Percentiles rank a stretch among this genome's conserved stretches.
Conservation (phyloP, 106 monocot genomes). For the Chionographis japonica region DNA sequence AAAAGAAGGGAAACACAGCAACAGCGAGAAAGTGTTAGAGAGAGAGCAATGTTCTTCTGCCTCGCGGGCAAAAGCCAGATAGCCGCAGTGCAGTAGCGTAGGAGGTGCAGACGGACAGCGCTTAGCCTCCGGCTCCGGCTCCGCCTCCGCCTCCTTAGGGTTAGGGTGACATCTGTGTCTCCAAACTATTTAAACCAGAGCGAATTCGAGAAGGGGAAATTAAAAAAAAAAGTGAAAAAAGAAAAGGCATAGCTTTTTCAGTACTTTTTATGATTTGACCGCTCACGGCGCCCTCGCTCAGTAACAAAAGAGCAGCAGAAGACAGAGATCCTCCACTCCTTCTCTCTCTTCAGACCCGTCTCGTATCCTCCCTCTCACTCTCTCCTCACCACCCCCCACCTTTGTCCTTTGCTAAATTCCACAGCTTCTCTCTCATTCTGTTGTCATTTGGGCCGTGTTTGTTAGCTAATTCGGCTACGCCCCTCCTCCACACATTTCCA, state of each 20-base stretch:
- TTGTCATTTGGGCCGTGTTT: background rate
- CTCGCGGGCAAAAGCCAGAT: slow-evolving; percentile 19
- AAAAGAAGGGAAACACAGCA: background rate
- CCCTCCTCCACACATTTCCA: background rate
- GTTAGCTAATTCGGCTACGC: background rate
- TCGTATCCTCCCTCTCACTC: background rate
- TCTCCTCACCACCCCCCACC: background rate
- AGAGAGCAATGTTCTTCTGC: slow-evolving; percentile 9
- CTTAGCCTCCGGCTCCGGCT: slow-evolving; percentile 1
- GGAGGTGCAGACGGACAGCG: background rate
- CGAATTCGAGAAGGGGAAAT: slow-evolving; percentile 8
- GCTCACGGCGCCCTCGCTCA: slow-evolving; percentile 28
- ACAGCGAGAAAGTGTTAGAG: slow-evolving; percentile 5
- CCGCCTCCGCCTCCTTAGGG: slow-evolving; percentile 24
- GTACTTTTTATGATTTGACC: slow-evolving; percentile 64
- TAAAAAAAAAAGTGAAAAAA: slow-evolving; percentile 11
- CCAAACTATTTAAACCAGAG: background rate
- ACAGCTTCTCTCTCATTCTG: background rate
- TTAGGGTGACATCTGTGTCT: slow-evolving; percentile 1
- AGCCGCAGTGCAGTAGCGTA: background rate
- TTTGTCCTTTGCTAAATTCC: slow-evolving; percentile 3
- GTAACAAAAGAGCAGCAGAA: slow-evolving; percentile 46
- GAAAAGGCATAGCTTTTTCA: slow-evolving; percentile 7
- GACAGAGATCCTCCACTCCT: slow-evolving; percentile 33
- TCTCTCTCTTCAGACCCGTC: background rate